phyloP scores from a whole-genome alignment of 805 yeast genomes.

The Wickerhamomyces xylosicus region DNA sequence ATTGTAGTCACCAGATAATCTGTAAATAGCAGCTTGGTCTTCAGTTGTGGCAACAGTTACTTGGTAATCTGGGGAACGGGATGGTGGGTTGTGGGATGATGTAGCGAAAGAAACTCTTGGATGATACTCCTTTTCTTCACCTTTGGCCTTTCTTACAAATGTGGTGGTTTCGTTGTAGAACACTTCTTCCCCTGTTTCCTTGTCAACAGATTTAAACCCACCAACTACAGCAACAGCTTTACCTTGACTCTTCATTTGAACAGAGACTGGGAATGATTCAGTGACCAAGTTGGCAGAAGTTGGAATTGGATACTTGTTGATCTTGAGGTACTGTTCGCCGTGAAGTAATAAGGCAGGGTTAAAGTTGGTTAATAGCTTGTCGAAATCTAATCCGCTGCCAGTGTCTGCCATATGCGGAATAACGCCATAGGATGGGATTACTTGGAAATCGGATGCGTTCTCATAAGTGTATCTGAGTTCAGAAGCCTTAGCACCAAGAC shows the following conservation, averaged over 20 bases:
- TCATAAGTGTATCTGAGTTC: constrained; percentile 80
- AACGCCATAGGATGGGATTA: constrained; percentile 83
- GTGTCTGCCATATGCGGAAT: constrained; percentile 70
- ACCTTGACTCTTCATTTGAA: constrained; percentile 67
- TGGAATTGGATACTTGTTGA: constrained; percentile 72
- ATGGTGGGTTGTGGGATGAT: constrained; percentile 52
- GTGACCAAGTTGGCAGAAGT: constrained; percentile 56
- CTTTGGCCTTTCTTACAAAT: constrained; percentile 65
- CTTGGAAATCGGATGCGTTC: constrained; percentile 66
- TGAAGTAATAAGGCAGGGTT: constrained; percentile 85
- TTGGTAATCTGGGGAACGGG: constrained; percentile 56
- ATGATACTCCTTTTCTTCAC: constrained; percentile 36
- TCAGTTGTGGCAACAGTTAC: constrained; percentile 43
- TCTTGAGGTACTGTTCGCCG: constrained; percentile 87
- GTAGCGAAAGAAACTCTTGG: constrained; percentile 52
- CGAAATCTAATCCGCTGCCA: constrained; percentile 43
- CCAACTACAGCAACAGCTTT: constrained; percentile 71
- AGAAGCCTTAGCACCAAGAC: constrained; percentile 72
- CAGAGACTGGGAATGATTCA: constrained; percentile 55
- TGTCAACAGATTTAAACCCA: constrained; percentile 62
- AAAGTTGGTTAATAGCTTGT: constrained; percentile 62
- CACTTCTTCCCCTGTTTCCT: constrained; percentile 52
- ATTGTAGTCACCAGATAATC: constrained; percentile 89
- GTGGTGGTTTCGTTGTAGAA: constrained; percentile 78
- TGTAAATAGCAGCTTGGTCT: constrained; percentile 82